Evolutionary conservation across 805 yeast species (phyloP), one percentile per base, ranked within the genome.

Genomic region (Debaryomyces prosopidis): DNA sequence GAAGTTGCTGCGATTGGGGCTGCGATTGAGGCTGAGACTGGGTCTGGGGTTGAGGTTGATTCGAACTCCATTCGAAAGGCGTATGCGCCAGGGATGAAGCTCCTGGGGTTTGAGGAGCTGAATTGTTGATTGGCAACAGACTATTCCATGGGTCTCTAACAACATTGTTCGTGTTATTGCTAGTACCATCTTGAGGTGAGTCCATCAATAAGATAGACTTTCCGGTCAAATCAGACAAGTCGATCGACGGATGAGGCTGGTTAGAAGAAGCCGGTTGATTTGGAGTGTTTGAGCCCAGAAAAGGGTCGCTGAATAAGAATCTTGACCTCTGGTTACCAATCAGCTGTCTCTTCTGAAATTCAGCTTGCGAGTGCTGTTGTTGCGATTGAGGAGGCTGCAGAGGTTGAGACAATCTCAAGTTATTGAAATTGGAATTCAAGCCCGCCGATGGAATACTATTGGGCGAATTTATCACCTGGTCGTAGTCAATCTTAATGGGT

Each of bases 301-400:
- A 71, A 8, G 89, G 88, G 58, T 84, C 89, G 52, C 84, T 77
- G 58, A 85, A 85, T 32, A 85, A 70, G 55, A 85, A 84, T 53
- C 89, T 73, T n/a, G 87, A 82, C 52, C 87, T 68, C 57, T 81
- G 85, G 45, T 73, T 69, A 31, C 81, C 80, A 39, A 79, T 61
- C 14, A 82, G 74, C 41, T 82, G 80, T 55, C 85, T 71, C 58
- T 79, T 79, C 46, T 63, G 71, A 47, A 61, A 63, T 27, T 58
- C 55, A 18, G 35, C 42, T 7, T 19, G 28, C 18, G 12, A 15
- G 7, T 42, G 40, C 27, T 42, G 51, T 33, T 45, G 45, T 30
- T 43, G 47, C 33, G 53, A 36, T 36, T 47, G 51, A 52, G 76
- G 62, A 41, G 73, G 79, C 55, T 67, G 66, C 54, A 55, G 62